phyloP scores from a whole-genome alignment of 202 grass and related monocot genomes.

The Cymbopogon flexuosus region DNA sequence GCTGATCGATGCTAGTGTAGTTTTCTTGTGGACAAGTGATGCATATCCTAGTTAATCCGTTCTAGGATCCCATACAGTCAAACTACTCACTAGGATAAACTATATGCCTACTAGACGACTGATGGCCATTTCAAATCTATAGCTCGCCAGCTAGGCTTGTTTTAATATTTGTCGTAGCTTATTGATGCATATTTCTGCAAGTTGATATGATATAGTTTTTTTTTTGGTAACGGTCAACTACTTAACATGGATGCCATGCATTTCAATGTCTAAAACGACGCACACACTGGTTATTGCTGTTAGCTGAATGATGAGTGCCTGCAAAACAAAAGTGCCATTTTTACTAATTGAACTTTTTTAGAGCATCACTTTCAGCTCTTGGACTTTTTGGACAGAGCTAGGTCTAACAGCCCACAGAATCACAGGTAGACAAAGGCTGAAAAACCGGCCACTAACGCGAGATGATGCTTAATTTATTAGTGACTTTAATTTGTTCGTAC shows the following conservation, averaged over 20 bases:
- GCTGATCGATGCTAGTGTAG: too few relatives aligned
- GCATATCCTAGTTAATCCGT: too few relatives aligned
- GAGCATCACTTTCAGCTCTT: not conserved
- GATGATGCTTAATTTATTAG: conserved; percentile 6
- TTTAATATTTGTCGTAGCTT: not conserved
- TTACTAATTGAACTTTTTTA: not conserved
- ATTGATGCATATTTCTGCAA: not conserved
- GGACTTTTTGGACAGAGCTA: not conserved
- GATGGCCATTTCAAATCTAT: not conserved
- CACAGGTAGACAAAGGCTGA: not conserved
- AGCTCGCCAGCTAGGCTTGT: not conserved
- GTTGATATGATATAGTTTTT: not conserved
- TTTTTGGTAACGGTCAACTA: not conserved
- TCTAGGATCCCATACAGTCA: too few relatives aligned
- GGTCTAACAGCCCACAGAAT: not conserved
- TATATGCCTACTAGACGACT: not conserved
- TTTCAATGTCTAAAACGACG: not conserved
- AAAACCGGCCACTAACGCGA: conserved; percentile 14
- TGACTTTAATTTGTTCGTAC: conserved; percentile 19
- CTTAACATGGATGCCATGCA: not conserved
- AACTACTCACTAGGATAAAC: too few relatives aligned
- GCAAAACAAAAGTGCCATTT: not conserved
- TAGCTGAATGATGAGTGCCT: not conserved
- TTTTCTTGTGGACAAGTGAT: too few relatives aligned
- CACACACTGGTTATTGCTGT: not conserved